phyloP scores from a whole-genome alignment of 1,139 yeast species.

The Pneumocystis carinii region DNA sequence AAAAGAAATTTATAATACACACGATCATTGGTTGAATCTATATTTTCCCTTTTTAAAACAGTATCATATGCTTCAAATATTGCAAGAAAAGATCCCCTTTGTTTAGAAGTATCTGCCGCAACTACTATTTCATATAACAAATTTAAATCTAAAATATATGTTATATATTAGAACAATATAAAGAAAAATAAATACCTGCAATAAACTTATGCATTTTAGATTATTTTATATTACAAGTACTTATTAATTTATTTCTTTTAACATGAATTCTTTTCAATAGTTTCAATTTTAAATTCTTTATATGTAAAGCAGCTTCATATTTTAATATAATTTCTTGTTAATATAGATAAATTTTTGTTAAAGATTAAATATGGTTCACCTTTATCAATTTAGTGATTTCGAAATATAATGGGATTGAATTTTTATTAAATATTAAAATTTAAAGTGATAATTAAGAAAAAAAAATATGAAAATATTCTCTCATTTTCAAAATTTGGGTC shows the following conservation, averaged over 20 bases:
- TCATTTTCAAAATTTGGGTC: neutral
- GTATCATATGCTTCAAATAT: slow-evolving; percentile 6
- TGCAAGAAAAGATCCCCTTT: slow-evolving; percentile 2
- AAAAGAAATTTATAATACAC: slow-evolving; percentile 3
- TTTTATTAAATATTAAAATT: neutral
- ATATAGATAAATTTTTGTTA: neutral
- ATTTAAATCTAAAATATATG: slow-evolving; percentile 1
- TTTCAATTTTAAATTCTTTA: neutral
- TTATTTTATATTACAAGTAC: neutral
- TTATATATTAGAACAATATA: neutral
- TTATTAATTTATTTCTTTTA: neutral
- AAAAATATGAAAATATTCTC: neutral
- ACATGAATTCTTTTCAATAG: neutral
- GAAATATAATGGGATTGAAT: neutral
- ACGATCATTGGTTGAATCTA: slow-evolving; percentile 3
- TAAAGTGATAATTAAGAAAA: neutral
- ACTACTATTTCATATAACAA: neutral
- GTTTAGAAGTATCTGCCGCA: neutral
- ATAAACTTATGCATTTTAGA: neutral
- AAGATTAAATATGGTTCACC: neutral
- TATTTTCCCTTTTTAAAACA: slow-evolving; percentile 2
- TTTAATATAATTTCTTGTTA: neutral
- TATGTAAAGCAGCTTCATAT: neutral
- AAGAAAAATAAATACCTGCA: neutral
- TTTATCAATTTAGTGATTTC: neutral